These are phyloP conservation scores for Barnettozyma pratensis DNA, from an alignment of 805 yeast species.

Conservation along the genomic window DNA sequence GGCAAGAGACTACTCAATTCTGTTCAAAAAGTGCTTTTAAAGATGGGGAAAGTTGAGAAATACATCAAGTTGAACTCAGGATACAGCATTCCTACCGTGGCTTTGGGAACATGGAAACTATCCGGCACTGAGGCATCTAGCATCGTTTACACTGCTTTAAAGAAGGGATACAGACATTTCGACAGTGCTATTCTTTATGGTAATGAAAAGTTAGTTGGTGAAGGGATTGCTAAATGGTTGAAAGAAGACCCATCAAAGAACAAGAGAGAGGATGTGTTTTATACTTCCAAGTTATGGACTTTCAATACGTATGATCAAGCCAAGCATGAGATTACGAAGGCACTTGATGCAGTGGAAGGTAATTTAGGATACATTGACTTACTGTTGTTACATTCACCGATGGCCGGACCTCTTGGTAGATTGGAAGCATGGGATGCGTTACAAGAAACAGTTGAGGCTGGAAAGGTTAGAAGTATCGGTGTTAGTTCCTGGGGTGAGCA, in stretches of 20 bases:
- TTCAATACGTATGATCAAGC: conserved; percentile 42
- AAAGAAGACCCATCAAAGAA: conserved; percentile 37
- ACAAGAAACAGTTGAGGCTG: conserved; percentile 65
- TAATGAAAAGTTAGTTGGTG: conserved; percentile 58
- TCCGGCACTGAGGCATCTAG: conserved; percentile 34
- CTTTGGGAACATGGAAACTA: conserved; percentile 48
- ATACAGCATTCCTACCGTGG: conserved; percentile 48
- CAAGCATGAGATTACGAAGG: conserved; percentile 49
- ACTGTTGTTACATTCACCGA: conserved; percentile 63
- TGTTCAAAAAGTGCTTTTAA: not conserved
- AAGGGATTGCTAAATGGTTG: conserved; percentile 52
- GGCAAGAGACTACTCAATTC: not conserved
- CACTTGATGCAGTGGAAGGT: conserved; percentile 45
- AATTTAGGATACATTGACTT: conserved; percentile 66
- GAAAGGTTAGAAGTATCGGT: conserved; percentile 64
- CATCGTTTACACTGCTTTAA: conserved; percentile 52
- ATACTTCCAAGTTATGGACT: conserved; percentile 76
- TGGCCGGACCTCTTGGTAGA: conserved; percentile 45
- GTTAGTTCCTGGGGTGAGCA: conserved; percentile 67
- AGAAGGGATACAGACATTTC: conserved; percentile 66
- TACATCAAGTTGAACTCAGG: conserved; percentile 44
- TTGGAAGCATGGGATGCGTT: conserved; percentile 67
- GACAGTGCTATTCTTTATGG: conserved; percentile 68
- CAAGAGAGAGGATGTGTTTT: conserved; percentile 47
- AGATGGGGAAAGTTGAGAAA: conserved; percentile 8